Evolutionary conservation across 345 rosid species (phyloP), one percentile per base, ranked within the genome.

Genomic region (Eucalyptus lansdowneana): DNA sequence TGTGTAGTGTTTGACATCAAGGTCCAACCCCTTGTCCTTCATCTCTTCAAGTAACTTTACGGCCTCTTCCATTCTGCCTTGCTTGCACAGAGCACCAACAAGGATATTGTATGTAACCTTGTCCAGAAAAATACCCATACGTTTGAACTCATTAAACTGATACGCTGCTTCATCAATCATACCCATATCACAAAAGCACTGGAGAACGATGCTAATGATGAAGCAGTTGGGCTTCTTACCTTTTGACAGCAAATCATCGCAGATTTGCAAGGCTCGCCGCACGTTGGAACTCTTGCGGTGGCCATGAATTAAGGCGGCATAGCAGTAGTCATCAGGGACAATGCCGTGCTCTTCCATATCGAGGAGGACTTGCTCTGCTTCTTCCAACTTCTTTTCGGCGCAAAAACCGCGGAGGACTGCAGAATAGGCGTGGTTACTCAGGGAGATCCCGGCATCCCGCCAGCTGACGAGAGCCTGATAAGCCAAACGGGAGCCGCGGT

Each of bases 1-100:
- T 50, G 96, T 96, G 91, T 96, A 96, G 94, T 95, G 94, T 88
- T 94, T 81, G 49, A 94, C 87, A 91, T 97, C 97, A 37, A 93
- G 94, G 89, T 81, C 91, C 88, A 96, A 89, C 44, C 89, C 60
- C 89, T 91, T 94, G 40, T 47, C 58, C 89, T 86, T 94, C 99
- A 97, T 96, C 89, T 96, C 96, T 89, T 89, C 58, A 29, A 96
- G 90, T 89, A 96, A 86, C 90, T 69, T 62, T 12, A 56, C 37
- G 80, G 95, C 97, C 86, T 93, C 96, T 88, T 96, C 96, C 90
- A 96, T 89, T 91, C 92, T 93, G 27, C 93, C 96, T 50, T 91
- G 89, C 92, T 95, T 95, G 92, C 98, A 92, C 83, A 95, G 92
- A 47, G 98, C 97, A 90, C 93, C 87, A 19, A 94, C 86, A 31